Conservation (phyloP, 768 basidiomycete species). For the Collybia sordida region DNA sequence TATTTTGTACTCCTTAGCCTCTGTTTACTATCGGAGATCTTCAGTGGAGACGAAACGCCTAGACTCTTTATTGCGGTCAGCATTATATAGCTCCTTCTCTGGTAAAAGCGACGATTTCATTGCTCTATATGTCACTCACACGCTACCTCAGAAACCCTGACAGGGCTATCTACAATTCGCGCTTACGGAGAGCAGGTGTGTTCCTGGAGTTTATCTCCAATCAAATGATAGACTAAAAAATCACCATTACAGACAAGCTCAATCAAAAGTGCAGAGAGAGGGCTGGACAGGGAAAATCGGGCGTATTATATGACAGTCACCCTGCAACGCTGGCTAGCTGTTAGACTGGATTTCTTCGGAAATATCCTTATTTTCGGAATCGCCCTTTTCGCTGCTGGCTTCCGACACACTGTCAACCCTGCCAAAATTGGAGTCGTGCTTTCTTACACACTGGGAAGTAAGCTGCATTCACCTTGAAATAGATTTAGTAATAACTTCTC, state of each 20-base stretch:
- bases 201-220: neutral
- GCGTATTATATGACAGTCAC: conserved; percentile 65
- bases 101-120: conserved; percentile 27
- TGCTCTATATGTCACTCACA: neutral
- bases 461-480: conserved; percentile 17
- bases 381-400: conserved; percentile 64
- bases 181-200: conserved; percentile 55
- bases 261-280: conserved; percentile 46
- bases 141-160: conserved; percentile 48
- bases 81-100: conserved; percentile 56
- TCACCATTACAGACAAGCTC: conserved; percentile 37
- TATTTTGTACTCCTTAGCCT: conserved; percentile 50
- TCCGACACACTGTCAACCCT: conserved; percentile 45
- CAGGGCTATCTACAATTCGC: conserved; percentile 61
- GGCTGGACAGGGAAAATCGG: conserved; percentile 57
- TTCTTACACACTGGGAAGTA: conserved; percentile 48
- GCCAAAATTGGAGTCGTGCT: conserved; percentile 57
- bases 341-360: conserved; percentile 65
- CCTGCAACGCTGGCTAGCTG: conserved; percentile 63
- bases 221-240: no score
- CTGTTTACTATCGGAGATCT: conserved; percentile 57
- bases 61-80: conserved; percentile 62
- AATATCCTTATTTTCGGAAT: conserved; percentile 69
- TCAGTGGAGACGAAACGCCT: conserved; percentile 66
- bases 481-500: neutral